Evolutionary conservation across 768 basidiomycete genomes (phyloP).

Genomic region (Amanita molliuscula): DNA sequence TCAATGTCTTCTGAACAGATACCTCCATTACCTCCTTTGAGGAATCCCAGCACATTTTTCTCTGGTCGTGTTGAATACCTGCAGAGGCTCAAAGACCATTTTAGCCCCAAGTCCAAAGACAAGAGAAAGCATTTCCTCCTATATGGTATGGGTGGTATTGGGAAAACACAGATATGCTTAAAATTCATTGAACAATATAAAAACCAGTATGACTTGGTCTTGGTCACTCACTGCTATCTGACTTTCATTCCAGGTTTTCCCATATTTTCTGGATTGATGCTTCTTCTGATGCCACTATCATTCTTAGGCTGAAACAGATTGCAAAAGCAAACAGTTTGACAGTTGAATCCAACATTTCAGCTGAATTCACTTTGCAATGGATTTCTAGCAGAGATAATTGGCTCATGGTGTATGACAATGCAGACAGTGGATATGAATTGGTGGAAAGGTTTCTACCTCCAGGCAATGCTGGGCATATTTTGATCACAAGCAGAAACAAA

Average conservation of each 20-base stretch:
- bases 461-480: constrained; percentile 9
- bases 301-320: constrained; percentile 1
- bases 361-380: constrained; percentile 8
- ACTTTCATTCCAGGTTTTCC: constrained; percentile 7
- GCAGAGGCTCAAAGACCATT: constrained; percentile 8
- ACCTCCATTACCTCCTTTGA: no score
- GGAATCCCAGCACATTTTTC: no score
- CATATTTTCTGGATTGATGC: constrained; percentile 14
- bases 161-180: no score
- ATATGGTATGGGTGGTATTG: no score
- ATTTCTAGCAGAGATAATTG: no score
- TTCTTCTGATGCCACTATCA: constrained; percentile 11
- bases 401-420: no score
- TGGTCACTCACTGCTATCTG: constrained; percentile 1
- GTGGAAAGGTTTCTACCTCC: constrained; percentile 7
- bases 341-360: no score
- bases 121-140: no score
- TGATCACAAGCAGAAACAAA: no score
- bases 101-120: background rate
- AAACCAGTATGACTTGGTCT: no score
- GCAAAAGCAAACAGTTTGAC: background rate
- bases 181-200: background rate
- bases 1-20: no score
- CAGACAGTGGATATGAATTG: no score
- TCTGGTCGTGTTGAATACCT: constrained; percentile 6